phyloP scores from a whole-genome alignment of 495 filamentous ascomycete genomes.

The Copromyces sp. region DNA sequence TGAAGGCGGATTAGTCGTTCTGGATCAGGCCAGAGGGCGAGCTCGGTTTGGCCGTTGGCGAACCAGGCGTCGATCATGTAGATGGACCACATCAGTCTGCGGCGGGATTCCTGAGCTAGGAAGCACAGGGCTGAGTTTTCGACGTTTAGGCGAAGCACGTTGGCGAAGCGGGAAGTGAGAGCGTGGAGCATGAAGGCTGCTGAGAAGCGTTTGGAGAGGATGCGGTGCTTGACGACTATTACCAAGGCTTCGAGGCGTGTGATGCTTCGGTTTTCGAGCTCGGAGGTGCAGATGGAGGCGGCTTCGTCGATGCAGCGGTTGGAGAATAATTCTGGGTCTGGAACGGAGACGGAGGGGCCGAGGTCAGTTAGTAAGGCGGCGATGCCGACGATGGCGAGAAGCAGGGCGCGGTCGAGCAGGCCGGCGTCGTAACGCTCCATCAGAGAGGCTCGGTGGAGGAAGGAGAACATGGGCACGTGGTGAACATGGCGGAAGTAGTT shows the following conservation, averaged over 20 bases:
- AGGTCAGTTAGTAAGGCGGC: constrained; percentile 35
- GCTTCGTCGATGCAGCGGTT: constrained; percentile 37
- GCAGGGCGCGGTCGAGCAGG: constrained; percentile 34
- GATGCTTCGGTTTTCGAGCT: constrained; percentile 37
- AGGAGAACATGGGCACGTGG: constrained; percentile 40
- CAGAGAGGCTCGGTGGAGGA: constrained; percentile 40
- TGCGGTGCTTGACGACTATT: constrained; percentile 38
- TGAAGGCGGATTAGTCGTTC: constrained; percentile 34
- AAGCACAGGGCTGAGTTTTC: constrained; percentile 39
- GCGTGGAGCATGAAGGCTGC: constrained; percentile 40
- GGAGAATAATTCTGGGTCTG: constrained; percentile 24
- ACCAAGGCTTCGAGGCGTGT: constrained; percentile 39
- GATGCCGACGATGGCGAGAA: constrained; percentile 39
- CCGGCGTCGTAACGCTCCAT: constrained; percentile 43
- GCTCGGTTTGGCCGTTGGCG: constrained; percentile 34
- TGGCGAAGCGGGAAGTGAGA: constrained; percentile 37
- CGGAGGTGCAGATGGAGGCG: constrained; percentile 29
- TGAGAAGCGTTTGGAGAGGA: constrained; percentile 34
- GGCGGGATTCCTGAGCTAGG: constrained; percentile 38
- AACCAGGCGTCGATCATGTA: constrained; percentile 39
- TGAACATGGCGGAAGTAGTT: constrained; percentile 41
- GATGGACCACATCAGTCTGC: constrained; percentile 42
- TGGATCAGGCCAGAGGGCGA: constrained; percentile 35
- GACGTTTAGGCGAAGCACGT: constrained; percentile 37
- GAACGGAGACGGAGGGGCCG: constrained; percentile 23